Conservation (phyloP, 1,284 basidiomycete species). For the Cryptococcus deneoformans region DNA sequence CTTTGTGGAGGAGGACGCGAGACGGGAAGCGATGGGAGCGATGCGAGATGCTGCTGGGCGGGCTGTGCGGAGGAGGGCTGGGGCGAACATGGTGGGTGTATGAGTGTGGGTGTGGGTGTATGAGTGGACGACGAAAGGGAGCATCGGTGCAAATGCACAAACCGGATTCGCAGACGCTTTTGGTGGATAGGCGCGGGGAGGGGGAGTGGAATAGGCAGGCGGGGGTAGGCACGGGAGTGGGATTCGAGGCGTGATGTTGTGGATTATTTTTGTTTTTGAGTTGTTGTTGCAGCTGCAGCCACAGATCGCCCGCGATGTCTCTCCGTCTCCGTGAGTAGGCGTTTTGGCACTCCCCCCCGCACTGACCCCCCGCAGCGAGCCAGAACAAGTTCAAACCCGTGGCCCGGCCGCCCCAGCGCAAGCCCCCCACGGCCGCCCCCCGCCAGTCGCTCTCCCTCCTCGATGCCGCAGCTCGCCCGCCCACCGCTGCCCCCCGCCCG, state of each 20-base stretch:
- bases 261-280: not conserved
- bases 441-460: not conserved
- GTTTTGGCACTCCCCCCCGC: not conserved
- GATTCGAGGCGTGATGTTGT: not conserved
- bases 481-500: not conserved
- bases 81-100: constrained; percentile 26
- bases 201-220: not conserved
- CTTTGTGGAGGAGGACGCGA: constrained; percentile 11
- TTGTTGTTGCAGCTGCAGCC: not conserved
- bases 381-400: constrained; percentile 34
- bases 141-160: constrained; percentile 3
- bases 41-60: constrained; percentile 3
- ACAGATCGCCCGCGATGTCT: constrained; percentile 14
- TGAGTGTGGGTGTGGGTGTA: not conserved
- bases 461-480: not conserved
- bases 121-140: not conserved
- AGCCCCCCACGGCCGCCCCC: not conserved
- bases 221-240: not conserved
- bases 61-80: constrained; percentile 21
- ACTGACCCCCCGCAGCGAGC: constrained; percentile 15
- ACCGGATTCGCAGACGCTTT: not conserved
- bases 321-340: constrained; percentile 26
- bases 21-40: constrained; percentile 1
- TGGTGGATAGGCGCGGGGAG: not conserved
- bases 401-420: constrained; percentile 10